Base-by-base conservation (phyloP, 306 rosid genomes). In the Ochetophila trinervis region DNA sequence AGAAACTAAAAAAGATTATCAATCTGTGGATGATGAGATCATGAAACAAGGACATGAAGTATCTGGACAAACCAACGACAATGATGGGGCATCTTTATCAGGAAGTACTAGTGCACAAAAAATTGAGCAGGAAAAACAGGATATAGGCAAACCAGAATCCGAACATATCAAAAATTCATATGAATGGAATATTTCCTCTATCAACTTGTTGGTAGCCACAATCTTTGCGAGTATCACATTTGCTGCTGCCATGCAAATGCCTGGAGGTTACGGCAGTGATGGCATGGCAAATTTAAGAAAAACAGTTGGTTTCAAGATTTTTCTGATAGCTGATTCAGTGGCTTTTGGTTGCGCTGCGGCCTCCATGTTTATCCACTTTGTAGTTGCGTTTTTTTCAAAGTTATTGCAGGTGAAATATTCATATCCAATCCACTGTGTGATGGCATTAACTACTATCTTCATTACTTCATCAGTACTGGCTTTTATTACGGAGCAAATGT, bases 261-360 rank as follows among this genome's bases (percentile, higher is more conserved):
- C 63, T 32, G 63, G 63, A 11, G 63, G 63, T 17, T 59, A 59
- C 10, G 44, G 30, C 22, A 3, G 24, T 10, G n/a, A 35, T 5
- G 63, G 63, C 45, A 17, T 18, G 5, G 63, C 63, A 34, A 17
- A 7, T n/a, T 20, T 59, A 20, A 32, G 14, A 16, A 0, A 35
- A 17, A 34, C 24, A 15, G 5, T 19, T 4, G 49, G 56, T 47
- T 63, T 49, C 56, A 63, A 47, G 16, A 11, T 23, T 9, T 47
- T 47, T 48, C 42, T 63, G 18, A 15, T 34, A 0, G 27, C 17
- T n/a, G 40, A 63, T 34, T 27, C 47, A 3, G 20, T 63, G 24
- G 68, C 57, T 30, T 63, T 63, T 12, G 57, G 68, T 50, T 63
- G 55, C 17, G 37, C 68, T 4, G 57, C 68, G 2, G 68, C 57